Base-by-base conservation (phyloP, 2,329 filamentous ascomycete species). In the Albophoma yamanashiensis region DNA sequence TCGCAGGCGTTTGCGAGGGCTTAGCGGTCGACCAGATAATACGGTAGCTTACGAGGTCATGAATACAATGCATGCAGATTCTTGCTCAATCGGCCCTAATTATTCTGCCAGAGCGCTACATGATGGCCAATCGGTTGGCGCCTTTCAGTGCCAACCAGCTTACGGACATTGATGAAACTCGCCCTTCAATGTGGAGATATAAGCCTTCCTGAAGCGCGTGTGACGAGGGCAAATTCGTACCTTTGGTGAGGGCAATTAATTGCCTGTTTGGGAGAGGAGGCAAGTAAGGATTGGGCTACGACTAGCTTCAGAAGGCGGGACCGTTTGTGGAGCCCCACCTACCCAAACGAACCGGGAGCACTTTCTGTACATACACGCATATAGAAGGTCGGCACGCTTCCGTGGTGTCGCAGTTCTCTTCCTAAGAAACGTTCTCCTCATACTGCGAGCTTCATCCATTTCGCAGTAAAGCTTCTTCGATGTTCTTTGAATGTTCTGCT, bases 1-100 rank as follows among this genome's bases (percentile, higher is more conserved):
- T 74, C 73, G 6, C 71, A 72, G 42, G 69, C 74, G 9, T 77
- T 74, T 69, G 64, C 70, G 22, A 65, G 67, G 40, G 58, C 27
- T 34, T 61, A 58, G 57, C 15, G 53, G 22, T 45, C 15, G 55
- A 55, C 1, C 50, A 31, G 31, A 39, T 6, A 36, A 47, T 47
- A 34, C n/a, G 38, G 34, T 36, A 36, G 34, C 9, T 56, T 39
- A 61, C 34, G 62, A 62, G 53, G 50, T 60, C 56, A 62, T 59
- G 62, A 64, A 55, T 57, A 31, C 47, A 50, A n/a, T n/a, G 40
- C 17, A 43, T 52, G 36, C 36, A 38, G 11, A 38, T 9, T 36
- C 36, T 25, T 45, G n/a, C 25, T 43, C 25, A 22, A 31, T 57
- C 47, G 20, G 7, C 20, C 20, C 7, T 20, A 1, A 27, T 47